Conservation (phyloP, 768 basidiomycete genomes). For the Rhodotorula graminis region DNA sequence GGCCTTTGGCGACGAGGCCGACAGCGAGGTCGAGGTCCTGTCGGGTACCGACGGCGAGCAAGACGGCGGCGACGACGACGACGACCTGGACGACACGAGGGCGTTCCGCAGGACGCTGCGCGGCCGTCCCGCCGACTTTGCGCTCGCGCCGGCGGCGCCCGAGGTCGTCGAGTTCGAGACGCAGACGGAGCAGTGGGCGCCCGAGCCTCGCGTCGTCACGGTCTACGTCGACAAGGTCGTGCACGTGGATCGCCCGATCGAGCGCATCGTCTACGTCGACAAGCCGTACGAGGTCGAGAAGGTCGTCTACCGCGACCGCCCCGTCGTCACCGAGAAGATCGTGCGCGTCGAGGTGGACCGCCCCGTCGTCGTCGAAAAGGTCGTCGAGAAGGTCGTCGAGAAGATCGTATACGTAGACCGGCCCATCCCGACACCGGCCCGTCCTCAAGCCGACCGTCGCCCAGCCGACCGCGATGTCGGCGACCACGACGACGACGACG, state of each 20-base stretch:
- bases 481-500: background rate
- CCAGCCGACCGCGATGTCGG: too few species aligned
- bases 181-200: conserved; percentile 12
- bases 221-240: conserved; percentile 30
- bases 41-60: background rate
- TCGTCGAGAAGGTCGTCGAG: conserved; percentile 45
- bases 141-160: background rate
- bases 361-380: conserved; percentile 36
- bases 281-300: conserved; percentile 8
- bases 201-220: conserved; percentile 30
- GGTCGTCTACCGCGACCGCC: conserved; percentile 4
- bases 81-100: background rate
- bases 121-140: conserved; percentile 4
- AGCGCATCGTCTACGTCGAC: conserved; percentile 31
- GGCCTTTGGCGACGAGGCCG: conserved; percentile 7
- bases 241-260: too few species aligned
- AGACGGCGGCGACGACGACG: background rate
- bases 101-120: conserved; percentile 25
- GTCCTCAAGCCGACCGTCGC: background rate
- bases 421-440: conserved; percentile 34
- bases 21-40: conserved; percentile 15
- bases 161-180: conserved; percentile 15
- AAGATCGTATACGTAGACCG: conserved; percentile 46
- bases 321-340: conserved; percentile 13
- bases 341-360: conserved; percentile 11